Evolutionary conservation across 1,284 basidiomycete genomes (phyloP), one percentile per base, ranked within the genome.

Genomic region (Puccinia polysora): DNA sequence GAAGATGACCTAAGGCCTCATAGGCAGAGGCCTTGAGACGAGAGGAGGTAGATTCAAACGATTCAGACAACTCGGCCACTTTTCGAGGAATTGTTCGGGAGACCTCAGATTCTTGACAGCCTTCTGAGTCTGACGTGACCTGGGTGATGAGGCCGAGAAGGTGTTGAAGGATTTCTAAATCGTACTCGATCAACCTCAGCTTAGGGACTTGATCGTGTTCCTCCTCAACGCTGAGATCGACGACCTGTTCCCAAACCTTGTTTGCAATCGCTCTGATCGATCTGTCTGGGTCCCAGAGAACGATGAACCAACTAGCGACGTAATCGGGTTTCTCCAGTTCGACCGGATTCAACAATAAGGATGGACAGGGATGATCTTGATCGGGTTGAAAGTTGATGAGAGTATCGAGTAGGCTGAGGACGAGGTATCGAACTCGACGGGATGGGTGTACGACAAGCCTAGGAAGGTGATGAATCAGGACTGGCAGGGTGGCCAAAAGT

Each of bases 391-490:
- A 55, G 23, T 30, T n/a, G 10, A 72, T 30, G 14, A 72, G 50
- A 4, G 38, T 30, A 4, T 63, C 38, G 25, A 62, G 45, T n/a
- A 72, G 34, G 38, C n/a, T 63, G 25, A 72, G 43, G 14, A 28
- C 20, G 7, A 72, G 50, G 18, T 28, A 25, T 38, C 69, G 45
- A 34, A 72, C 60, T 43, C 59, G 50, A 25, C 69, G 69, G 4
- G 69, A 72, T 25, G 69, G 69, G 43, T 73, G 70, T 55, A 50
- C 40, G 8, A 28, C 40, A 45, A 73, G 52, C 14, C 53, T 47
- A 47, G 60, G 52, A 36, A 65, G 56, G 32, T 73, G 70, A 36
- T 73, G 62, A 45, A 60, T 64, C 20, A 55, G 56, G 50, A 73
- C 62, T 14, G 70, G 62, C 25, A 73, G 40, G 25, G 60, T 64